Base-by-base conservation (phyloP, 805 yeast genomes). In the Saccharomyces kudriavzevii region DNA sequence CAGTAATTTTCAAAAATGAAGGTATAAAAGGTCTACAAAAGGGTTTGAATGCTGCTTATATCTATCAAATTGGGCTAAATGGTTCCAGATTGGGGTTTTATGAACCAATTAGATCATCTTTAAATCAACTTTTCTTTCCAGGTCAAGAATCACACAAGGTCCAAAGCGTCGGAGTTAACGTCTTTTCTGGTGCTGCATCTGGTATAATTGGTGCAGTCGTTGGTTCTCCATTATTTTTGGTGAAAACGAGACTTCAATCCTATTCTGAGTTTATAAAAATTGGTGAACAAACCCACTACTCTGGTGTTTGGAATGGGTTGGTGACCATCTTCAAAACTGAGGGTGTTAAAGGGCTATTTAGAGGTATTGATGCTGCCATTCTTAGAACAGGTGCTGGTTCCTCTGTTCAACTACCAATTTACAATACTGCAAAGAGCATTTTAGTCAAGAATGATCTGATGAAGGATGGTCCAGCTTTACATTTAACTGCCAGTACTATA, bases 181-280 rank as follows among this genome's bases (percentile, higher is more conserved):
- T 92, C 17, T 65, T 76, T 31, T 78, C 96, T 0, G 99, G 98
- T 59, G 87, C 88, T 6, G 59, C 80, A 2, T 84, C 96, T 1
- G 99, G 99, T 54, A 79, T 85, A 24, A 83, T 89, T 47, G 99
- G 98, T 54, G 97, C 97, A 17, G 72, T 86, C 28, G 62, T 87
- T 40, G 96, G 97, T 4, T 89, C 96, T 2, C 99, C 99, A 10
- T 80, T 94, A 66, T 94, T 88, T 68, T 78, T 94, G 60, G 83
- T 94, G 60, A 94, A 94, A 74, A 95, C 97, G 1, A 80, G 99
- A 75, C 89, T 94, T 96, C 99, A 94, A 74, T 87, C 97, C 1
- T 94, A 82, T 70, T 86, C 96, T 17, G 78, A 73, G 2, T 66
- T 68, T 22, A 74, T 84, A 55, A 76, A 82, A 48, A 83, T 91